A percentile compares a stretch with the other conserved stretches of the same genome.
phyloP scores from a whole-genome alignment of 306 rosid genomes.

The Calophaca sinica region DNA sequence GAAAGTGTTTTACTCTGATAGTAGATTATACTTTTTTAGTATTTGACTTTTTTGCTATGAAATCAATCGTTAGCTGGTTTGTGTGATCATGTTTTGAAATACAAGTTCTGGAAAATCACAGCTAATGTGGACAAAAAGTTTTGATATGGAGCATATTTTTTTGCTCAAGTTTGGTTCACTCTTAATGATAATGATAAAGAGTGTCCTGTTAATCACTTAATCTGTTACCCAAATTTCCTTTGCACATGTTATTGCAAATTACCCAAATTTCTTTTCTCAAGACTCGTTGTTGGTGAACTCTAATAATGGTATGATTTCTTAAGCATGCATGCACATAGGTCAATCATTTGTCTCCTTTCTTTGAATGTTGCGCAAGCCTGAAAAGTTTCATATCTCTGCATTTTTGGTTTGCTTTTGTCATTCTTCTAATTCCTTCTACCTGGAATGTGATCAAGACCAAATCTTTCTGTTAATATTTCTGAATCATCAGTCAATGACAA shows the following conservation, averaged over 20 bases:
- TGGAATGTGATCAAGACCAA: conserved; percentile 6
- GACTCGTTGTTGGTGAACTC: neutral
- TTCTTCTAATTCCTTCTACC: conserved; percentile 21
- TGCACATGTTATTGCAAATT: conserved; percentile 19
- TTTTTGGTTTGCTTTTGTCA: conserved; percentile 24
- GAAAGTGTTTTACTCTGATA: neutral
- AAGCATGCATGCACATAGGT: neutral
- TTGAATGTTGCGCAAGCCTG: neutral
- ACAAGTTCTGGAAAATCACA: neutral
- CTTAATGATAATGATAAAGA: too few species aligned
- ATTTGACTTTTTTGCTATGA: conserved; percentile 1
- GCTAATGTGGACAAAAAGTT: neutral
- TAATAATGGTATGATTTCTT: conserved; percentile 3
- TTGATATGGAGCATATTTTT: neutral
- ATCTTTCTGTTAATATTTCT: too few species aligned
- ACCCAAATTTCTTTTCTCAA: conserved; percentile 33
- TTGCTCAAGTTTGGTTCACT: neutral
- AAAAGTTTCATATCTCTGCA: conserved; percentile 22
- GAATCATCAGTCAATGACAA: too few species aligned
- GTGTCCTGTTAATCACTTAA: neutral
- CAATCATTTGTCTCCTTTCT: conserved; percentile 1
- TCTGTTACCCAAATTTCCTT: neutral
- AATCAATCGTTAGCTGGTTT: conserved; percentile 3
- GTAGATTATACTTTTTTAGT: conserved; percentile 7
- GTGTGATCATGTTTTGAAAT: conserved; percentile 24